Evolutionary conservation across 352 stramenopile genomes (phyloP).

Genomic region (Globisporangium barbulae): DNA sequence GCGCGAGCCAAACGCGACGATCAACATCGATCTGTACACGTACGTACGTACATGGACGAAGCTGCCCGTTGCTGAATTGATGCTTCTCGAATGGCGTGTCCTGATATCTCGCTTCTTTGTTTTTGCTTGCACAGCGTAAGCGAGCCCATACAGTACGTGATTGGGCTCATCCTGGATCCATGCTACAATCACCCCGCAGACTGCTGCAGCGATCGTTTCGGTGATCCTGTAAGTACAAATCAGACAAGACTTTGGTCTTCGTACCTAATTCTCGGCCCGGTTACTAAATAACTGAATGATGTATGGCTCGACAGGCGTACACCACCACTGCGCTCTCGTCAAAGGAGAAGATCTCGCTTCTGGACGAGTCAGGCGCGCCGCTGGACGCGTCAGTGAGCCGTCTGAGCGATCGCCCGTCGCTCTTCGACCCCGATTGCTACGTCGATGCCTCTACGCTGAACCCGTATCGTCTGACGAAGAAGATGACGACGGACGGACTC

Average conservation of each 20-base stretch:
- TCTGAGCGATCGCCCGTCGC: slow-evolving; percentile 60
- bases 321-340: slow-evolving; percentile 28
- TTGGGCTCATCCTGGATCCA: slow-evolving; percentile 82
- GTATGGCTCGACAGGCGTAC: slow-evolving; percentile 32
- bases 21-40: slow-evolving; percentile 73
- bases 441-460: slow-evolving; percentile 37
- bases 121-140: slow-evolving; percentile 28
- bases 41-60: slow-evolving; percentile 10
- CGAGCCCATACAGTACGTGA: slow-evolving; percentile 61
- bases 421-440: slow-evolving; percentile 74
- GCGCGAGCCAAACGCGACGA: slow-evolving; percentile 36
- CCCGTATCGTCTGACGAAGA: slow-evolving; percentile 63
- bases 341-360: slow-evolving; percentile 59
- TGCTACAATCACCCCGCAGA: slow-evolving; percentile 49
- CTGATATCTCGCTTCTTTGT: not conserved
- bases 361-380: slow-evolving; percentile 62
- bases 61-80: not conserved
- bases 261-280: not conserved
- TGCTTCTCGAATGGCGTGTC: not conserved
- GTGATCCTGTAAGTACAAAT: slow-evolving; percentile 47
- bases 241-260: not conserved
- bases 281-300: not conserved
- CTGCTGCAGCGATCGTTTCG: slow-evolving; percentile 80
- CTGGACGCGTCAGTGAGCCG: slow-evolving; percentile 60
- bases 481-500: slow-evolving; percentile 33